Percentiles rank a stretch among this genome's conserved stretches.
Conservation (phyloP, 768 basidiomycete species). For the Vararia minispora region DNA sequence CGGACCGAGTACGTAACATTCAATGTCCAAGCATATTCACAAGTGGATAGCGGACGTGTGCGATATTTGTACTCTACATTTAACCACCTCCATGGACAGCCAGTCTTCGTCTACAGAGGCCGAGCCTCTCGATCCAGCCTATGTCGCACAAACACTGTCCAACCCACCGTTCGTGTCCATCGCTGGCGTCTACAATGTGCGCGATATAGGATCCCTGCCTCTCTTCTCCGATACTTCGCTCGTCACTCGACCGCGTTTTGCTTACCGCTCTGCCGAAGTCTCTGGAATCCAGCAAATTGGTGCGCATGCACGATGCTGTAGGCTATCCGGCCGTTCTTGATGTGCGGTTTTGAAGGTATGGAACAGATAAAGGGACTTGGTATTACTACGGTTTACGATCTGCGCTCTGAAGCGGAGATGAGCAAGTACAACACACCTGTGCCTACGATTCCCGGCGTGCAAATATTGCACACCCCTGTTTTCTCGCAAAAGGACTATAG, state of each 20-base stretch:
- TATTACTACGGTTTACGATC: constrained; percentile 60
- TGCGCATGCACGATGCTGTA: constrained; percentile 13
- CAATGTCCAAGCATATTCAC: no score
- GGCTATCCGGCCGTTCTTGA: background rate
- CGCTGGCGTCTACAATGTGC: constrained; percentile 64
- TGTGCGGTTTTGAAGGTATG: constrained; percentile 32
- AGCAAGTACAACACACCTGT: constrained; percentile 57
- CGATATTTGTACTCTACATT: no score
- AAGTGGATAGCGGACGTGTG: no score
- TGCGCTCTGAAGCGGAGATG: constrained; percentile 74
- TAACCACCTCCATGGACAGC: constrained; percentile 10
- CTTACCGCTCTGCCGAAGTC: constrained; percentile 65
- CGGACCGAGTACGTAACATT: no score
- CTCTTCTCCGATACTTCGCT: constrained; percentile 34
- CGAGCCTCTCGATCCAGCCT: constrained; percentile 53
- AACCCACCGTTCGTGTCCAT: constrained; percentile 59
- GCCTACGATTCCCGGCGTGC: constrained; percentile 53
- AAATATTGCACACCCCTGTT: constrained; percentile 51
- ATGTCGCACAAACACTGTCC: constrained; percentile 55
- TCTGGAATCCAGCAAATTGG: constrained; percentile 63
- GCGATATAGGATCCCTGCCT: constrained; percentile 59
- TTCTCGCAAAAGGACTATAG: constrained; percentile 67
- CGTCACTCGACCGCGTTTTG: constrained; percentile 43
- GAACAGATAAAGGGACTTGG: constrained; percentile 46
- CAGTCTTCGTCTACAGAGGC: no score